A percentile compares a stretch with the other conserved stretches of the same genome.
Conservation (phyloP, 345 rosid genomes). For the Syzygium oleosum region DNA sequence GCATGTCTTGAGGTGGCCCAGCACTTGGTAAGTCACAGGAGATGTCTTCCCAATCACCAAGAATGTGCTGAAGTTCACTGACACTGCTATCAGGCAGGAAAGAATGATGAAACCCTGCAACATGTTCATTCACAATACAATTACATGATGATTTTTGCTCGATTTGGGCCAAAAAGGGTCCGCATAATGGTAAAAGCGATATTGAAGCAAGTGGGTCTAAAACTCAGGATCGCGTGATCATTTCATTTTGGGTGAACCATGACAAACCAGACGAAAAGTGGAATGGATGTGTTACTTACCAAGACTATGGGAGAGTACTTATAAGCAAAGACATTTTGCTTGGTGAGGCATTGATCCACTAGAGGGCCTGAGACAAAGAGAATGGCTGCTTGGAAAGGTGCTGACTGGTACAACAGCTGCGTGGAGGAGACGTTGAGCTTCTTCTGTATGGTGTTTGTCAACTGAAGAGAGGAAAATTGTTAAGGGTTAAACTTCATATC, state of each 20-base stretch:
- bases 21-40: constrained; percentile 95
- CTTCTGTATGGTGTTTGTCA: constrained; percentile 95
- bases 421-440: constrained; percentile 90
- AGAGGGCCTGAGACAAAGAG: constrained; percentile 92
- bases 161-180: neutral
- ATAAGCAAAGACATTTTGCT: constrained; percentile 76
- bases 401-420: constrained; percentile 92
- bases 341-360: constrained; percentile 81
- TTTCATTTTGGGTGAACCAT: neutral
- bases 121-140: neutral
- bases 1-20: constrained; percentile 95
- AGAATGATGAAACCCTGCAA: constrained; percentile 74
- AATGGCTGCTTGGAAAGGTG: constrained; percentile 97
- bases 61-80: constrained; percentile 96
- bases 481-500: constrained; percentile 1
- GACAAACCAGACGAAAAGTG: neutral
- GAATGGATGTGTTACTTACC: constrained; percentile 23
- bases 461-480: constrained; percentile 31
- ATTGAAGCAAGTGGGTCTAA: neutral
- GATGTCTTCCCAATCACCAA: constrained; percentile 99
- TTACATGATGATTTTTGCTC: neutral
- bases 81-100: constrained; percentile 84
- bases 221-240: neutral
- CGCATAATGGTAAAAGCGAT: neutral
- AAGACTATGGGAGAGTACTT: constrained; percentile 69